These are phyloP conservation scores for Zygosaccharomyces sapae DNA, from an alignment of 1,139 yeast species.

Conservation along the genomic window DNA sequence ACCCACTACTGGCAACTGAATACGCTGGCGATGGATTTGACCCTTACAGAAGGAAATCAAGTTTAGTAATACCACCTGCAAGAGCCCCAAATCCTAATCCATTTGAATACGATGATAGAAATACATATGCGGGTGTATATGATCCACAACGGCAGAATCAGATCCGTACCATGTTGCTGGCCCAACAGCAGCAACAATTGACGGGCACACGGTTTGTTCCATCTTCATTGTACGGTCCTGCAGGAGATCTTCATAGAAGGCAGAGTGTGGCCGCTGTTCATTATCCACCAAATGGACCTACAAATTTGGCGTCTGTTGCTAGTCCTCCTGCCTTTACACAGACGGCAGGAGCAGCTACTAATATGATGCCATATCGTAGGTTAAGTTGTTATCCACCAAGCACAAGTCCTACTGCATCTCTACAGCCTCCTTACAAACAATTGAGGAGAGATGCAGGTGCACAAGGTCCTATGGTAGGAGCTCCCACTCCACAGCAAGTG, in stretches of 20 bases:
- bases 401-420: slow-evolving; percentile 23
- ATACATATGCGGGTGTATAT: slow-evolving; percentile 14
- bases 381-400: slow-evolving; percentile 33
- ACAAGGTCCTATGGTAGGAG: slow-evolving; percentile 3
- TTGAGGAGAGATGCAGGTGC: slow-evolving; percentile 22
- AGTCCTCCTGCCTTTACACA: slow-evolving; percentile 12
- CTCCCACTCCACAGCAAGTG: slow-evolving; percentile 13
- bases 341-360: slow-evolving; percentile 12
- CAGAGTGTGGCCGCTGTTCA: slow-evolving; percentile 37
- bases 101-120: slow-evolving; percentile 37
- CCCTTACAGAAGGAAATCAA: slow-evolving; percentile 29
- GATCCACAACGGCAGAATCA: slow-evolving; percentile 13
- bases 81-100: slow-evolving; percentile 46
- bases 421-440: slow-evolving; percentile 26
- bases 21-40: slow-evolving; percentile 10
- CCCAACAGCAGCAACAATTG: slow-evolving; percentile 10
- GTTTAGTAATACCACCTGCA: slow-evolving; percentile 41
- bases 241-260: slow-evolving; percentile 37
- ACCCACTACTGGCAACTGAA: slow-evolving; percentile 4
- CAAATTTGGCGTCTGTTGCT: slow-evolving; percentile 10
- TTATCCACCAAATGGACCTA: slow-evolving; percentile 13
- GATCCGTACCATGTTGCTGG: slow-evolving; percentile 18
- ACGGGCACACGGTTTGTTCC: slow-evolving; percentile 13
- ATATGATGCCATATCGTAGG: slow-evolving; percentile 26
- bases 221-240: slow-evolving; percentile 17